These are phyloP conservation scores for Phytopythium chamaehyphon DNA, from an alignment of 352 stramenopile species.

Conservation along the genomic window DNA sequence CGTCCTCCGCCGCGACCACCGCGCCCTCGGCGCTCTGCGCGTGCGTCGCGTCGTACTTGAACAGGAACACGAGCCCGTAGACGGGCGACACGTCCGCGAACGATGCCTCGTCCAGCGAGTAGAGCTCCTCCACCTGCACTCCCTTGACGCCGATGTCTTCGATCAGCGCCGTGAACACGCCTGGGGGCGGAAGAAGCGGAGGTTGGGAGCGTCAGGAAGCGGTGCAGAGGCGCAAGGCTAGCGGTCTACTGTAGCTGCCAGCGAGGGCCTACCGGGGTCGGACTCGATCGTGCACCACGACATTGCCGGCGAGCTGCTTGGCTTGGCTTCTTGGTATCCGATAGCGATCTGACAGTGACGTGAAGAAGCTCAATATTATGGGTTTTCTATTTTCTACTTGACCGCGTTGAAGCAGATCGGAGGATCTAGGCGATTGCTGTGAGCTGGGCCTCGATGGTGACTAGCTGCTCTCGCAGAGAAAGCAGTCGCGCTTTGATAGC, in stretches of 20 bases:
- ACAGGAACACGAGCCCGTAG: slow-evolving; percentile 95
- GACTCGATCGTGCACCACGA: slow-evolving; percentile 82
- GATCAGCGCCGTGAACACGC: slow-evolving; percentile 91
- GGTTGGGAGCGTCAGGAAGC: neutral
- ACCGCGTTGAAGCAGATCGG: neutral
- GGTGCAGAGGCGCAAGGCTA: neutral
- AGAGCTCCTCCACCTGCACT: slow-evolving; percentile 94
- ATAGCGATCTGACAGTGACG: too few relatives aligned
- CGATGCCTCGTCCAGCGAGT: slow-evolving; percentile 87
- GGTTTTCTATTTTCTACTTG: neutral
- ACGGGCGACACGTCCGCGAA: slow-evolving; percentile 71
- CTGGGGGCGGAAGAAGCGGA: slow-evolving; percentile 13
- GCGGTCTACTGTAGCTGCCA: neutral
- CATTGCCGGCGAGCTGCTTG: slow-evolving; percentile 20
- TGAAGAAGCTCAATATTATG: too few relatives aligned
- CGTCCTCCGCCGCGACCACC: slow-evolving; percentile 23
- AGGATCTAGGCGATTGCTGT: neutral
- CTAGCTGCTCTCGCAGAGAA: slow-evolving; percentile 19
- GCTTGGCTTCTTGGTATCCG: neutral
- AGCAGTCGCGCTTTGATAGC: slow-evolving; percentile 12
- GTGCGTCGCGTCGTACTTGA: slow-evolving; percentile 89
- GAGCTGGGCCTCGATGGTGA: slow-evolving; percentile 17
- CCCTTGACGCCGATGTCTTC: slow-evolving; percentile 91
- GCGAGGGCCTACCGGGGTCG: slow-evolving; percentile 40
- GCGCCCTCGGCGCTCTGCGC: slow-evolving; percentile 20